phyloP scores from a whole-genome alignment of 148 eudicot genomes.

The Chenopodium berlandieri region DNA sequence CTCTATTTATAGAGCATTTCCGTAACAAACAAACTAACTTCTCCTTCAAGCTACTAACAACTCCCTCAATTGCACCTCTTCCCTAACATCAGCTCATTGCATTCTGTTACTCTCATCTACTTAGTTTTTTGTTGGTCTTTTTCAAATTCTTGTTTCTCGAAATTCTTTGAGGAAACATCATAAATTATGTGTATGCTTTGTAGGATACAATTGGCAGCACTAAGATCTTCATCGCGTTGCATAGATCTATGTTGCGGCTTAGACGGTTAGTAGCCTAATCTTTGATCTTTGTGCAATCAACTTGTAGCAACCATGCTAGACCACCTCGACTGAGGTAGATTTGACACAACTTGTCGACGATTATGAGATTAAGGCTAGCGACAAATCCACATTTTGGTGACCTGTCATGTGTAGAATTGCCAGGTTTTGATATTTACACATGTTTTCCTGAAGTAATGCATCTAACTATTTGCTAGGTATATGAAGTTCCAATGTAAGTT shows the following conservation, averaged over 20 bases:
- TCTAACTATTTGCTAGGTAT: too few relatives aligned
- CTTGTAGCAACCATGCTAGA: neutral
- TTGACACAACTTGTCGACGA: neutral
- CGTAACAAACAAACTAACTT: too few relatives aligned
- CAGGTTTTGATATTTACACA: neutral
- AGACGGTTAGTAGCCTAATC: conserved; percentile 58
- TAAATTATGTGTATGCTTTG: conserved; percentile 8
- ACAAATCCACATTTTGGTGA: neutral
- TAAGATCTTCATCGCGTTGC: conserved; percentile 74
- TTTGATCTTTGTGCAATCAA: conserved; percentile 16
- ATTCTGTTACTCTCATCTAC: neutral
- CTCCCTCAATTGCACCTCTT: too few relatives aligned
- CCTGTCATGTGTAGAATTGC: neutral
- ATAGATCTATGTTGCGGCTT: conserved; percentile 82
- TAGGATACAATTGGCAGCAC: conserved; percentile 92
- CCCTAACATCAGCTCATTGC: too few relatives aligned
- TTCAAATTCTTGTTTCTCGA: neutral
- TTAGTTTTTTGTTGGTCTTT: neutral
- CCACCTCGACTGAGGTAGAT: neutral
- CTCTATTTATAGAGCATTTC: too few relatives aligned
- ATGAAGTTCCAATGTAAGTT: too few relatives aligned
- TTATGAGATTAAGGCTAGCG: neutral
- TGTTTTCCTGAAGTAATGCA: neutral
- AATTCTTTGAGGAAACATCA: neutral
- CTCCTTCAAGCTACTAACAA: too few relatives aligned